Conservation (phyloP, 306 rosid genomes). For the Carpinus fangiana region DNA sequence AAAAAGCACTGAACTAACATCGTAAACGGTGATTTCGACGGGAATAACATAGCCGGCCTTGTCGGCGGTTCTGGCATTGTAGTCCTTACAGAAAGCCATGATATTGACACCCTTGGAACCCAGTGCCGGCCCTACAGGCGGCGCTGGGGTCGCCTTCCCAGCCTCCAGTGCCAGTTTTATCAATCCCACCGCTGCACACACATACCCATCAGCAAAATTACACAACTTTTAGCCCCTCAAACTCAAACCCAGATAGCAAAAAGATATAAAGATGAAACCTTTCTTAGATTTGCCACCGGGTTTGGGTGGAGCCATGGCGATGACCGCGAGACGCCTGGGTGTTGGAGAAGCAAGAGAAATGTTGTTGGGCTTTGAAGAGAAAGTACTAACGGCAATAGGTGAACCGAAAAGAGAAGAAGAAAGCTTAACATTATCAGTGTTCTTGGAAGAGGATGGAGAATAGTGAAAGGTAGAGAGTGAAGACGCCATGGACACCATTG, state of each 20-base stretch:
- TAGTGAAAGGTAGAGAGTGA: constrained; percentile 35
- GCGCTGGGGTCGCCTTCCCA: constrained; percentile 99
- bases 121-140: constrained; percentile 97
- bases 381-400: constrained; percentile 28
- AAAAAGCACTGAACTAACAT: constrained; percentile 46
- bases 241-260: not conserved
- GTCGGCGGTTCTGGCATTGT: constrained; percentile 93
- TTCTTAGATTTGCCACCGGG: constrained; percentile 88
- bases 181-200: constrained; percentile 68
- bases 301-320: constrained; percentile 96
- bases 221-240: not conserved
- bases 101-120: constrained; percentile 98
- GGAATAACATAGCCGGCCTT: constrained; percentile 96
- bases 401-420: constrained; percentile 56
- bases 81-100: constrained; percentile 97
- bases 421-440: constrained; percentile 8
- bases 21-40: constrained; percentile 93
- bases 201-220: constrained; percentile 5
- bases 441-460: constrained; percentile 19
- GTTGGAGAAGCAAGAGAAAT: constrained; percentile 26
- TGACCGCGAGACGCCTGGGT: constrained; percentile 55
- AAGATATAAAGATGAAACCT: constrained; percentile 39
- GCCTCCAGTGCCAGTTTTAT: constrained; percentile 97
- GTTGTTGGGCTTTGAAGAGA: constrained; percentile 40
- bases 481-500: constrained; percentile 45